Evolutionary conservation across 2,329 filamentous ascomycete species (phyloP).

Genomic region (Trichophyton simii): DNA sequence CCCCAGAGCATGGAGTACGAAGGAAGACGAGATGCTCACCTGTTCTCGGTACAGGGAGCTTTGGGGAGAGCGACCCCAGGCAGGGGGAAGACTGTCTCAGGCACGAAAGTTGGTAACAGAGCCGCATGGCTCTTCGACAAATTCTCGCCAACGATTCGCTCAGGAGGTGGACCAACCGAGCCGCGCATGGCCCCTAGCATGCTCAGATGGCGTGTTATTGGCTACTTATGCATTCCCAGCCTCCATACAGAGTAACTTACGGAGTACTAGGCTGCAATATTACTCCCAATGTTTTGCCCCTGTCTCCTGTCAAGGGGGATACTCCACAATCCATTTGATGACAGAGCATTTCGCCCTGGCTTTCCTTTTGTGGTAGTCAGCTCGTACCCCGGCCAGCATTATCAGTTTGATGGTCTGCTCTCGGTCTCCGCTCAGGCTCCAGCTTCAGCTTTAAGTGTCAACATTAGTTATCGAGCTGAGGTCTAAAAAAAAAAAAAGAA

Average conservation of each 20-base stretch:
- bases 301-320: neutral
- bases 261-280: neutral
- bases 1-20: neutral
- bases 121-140: neutral
- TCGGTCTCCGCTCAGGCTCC: neutral
- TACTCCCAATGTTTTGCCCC: neutral
- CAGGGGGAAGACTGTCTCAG: neutral
- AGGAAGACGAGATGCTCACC: neutral
- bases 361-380: neutral
- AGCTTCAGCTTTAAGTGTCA: neutral
- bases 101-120: neutral
- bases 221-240: neutral
- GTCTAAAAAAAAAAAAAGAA: too few relatives aligned
- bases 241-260: too few relatives aligned
- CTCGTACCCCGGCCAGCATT: neutral
- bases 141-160: neutral
- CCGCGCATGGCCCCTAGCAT: neutral
- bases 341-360: neutral
- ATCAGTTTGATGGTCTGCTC: neutral
- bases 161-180: neutral
- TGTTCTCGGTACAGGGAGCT: neutral
- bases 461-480: too few relatives aligned
- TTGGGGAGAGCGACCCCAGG: neutral
- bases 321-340: neutral
- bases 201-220: neutral